Evolutionary conservation across 371 early-diverging fungal species (phyloP).

Genomic region (Rhizopus sp.): DNA sequence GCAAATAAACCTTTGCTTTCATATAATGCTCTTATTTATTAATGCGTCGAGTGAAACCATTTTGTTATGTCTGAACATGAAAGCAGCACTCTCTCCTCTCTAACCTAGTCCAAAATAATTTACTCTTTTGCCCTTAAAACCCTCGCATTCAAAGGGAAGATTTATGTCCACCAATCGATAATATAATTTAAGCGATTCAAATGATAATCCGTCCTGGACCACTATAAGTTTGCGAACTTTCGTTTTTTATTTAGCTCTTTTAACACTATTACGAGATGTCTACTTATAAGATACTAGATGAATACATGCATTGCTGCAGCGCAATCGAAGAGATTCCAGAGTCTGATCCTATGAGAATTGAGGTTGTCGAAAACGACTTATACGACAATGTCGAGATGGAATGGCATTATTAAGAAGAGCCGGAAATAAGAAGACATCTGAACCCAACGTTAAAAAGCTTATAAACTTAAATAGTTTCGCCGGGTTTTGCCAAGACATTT

Average conservation of each 20-base stretch:
- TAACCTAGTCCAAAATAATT: too few species aligned
- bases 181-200: too few species aligned
- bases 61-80: too few species aligned
- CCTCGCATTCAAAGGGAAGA: too few species aligned
- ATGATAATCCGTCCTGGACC: too few species aligned
- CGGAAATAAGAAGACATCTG: constrained; percentile 12
- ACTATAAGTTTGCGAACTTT: too few species aligned
- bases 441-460: constrained; percentile 15
- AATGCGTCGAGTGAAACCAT: constrained; percentile 9
- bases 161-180: too few species aligned
- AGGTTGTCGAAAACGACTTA: constrained; percentile 8
- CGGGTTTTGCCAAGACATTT: constrained; percentile 15
- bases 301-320: too few species aligned
- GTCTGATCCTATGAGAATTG: too few species aligned
- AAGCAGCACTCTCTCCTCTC: too few species aligned
- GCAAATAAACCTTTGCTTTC: constrained; percentile 13
- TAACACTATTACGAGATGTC: constrained; percentile 8
- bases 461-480: constrained; percentile 9
- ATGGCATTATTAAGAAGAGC: constrained; percentile 10
- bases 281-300: constrained; percentile 11
- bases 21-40: constrained; percentile 15
- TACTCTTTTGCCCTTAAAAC: too few species aligned
- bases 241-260: neutral
- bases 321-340: too few species aligned
- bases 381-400: constrained; percentile 12